Evolutionary conservation across 148 eudicot genomes (phyloP), one percentile per base, ranked within the genome.

Genomic region (Selenicereus undatus): DNA sequence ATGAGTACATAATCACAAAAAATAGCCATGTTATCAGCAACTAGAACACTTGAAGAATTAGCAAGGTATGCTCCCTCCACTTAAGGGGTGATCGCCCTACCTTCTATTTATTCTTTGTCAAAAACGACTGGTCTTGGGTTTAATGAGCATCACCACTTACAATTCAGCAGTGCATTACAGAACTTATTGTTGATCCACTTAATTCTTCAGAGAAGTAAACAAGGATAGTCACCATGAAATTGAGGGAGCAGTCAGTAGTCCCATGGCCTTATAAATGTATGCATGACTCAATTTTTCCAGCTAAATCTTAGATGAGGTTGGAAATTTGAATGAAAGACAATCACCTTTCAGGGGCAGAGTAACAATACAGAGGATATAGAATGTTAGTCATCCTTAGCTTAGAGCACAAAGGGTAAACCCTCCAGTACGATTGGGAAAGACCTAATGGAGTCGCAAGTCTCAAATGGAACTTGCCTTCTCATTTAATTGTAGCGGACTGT

Each of bases 401-500:
- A 17, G 60, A 54, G 60, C 60, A 54, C 20, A 4, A 13, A 13
- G 18, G 52, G 71, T 73, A 64, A 48, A 56, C 29, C 68, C 5
- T 12, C 11, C 21, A 50, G 18, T 8, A 42, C 32, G 32, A 32
- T 32, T 24, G 21, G 52, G 21, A 52, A 26, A 66, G 29, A 72
- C 43, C 35, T 52, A 51, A 75, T 26, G n/a, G 35, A 56, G 69
- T 10, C 10, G 52, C n/a, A 50, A 56, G 80, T 82, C 32, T 32
- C 32, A 32, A 32, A 32, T 32, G 32, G 32, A 32, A 32, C 89
- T 88, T 88, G 80, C 99, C 97, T 93, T 93, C 29, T 82, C 86
- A 90, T 88, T 90, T 78, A 93, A 85, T 79, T 93, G 92, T 78
- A 91, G 82, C 64, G 84, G 81, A 72, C 91, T 91, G 84, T 90